Evolutionary conservation across 306 rosid genomes (phyloP).

Genomic region (Prunus dulcis): DNA sequence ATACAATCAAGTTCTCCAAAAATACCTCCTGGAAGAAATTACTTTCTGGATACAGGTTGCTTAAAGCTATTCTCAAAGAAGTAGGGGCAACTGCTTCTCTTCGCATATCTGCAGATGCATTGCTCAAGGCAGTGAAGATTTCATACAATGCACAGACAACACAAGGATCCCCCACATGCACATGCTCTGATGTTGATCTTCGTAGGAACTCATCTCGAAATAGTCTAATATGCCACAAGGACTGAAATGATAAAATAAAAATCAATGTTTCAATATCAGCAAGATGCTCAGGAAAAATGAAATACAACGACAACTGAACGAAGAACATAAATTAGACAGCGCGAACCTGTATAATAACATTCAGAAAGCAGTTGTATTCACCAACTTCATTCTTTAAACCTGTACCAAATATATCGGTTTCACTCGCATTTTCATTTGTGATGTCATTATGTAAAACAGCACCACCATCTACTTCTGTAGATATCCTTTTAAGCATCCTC

Average conservation of each 20-base stretch:
- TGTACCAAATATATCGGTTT: slow-evolving; percentile 56
- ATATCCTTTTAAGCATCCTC: slow-evolving; percentile 36
- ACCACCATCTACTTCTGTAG: slow-evolving; percentile 42
- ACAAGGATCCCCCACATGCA: slow-evolving; percentile 89
- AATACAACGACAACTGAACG: slow-evolving; percentile 5
- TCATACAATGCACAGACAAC: slow-evolving; percentile 91
- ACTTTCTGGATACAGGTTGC: slow-evolving; percentile 87
- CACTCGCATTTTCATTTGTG: slow-evolving; percentile 29
- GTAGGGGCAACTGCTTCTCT: slow-evolving; percentile 91
- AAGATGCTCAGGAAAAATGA: slow-evolving; percentile 9
- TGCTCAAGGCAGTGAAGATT: slow-evolving; percentile 63
- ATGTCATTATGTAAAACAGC: slow-evolving; percentile 39
- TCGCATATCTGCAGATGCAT: slow-evolving; percentile 56
- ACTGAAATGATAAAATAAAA: slow-evolving; percentile 50
- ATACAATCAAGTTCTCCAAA: slow-evolving; percentile 7
- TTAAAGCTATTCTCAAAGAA: slow-evolving; percentile 84
- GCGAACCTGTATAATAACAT: slow-evolving; percentile 91
- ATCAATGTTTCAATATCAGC: slow-evolving; percentile 29
- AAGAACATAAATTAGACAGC: slow-evolving; percentile 14
- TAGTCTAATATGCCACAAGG: slow-evolving; percentile 83
- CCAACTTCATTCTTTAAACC: slow-evolving; percentile 99
- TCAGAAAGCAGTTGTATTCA: slow-evolving; percentile 98
- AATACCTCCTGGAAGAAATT: slow-evolving; percentile 93
- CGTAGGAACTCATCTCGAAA: slow-evolving; percentile 79
- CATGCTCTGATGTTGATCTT: slow-evolving; percentile 73